phyloP scores from a whole-genome alignment of 495 filamentous ascomycete genomes.

The Choiromyces venosus region DNA sequence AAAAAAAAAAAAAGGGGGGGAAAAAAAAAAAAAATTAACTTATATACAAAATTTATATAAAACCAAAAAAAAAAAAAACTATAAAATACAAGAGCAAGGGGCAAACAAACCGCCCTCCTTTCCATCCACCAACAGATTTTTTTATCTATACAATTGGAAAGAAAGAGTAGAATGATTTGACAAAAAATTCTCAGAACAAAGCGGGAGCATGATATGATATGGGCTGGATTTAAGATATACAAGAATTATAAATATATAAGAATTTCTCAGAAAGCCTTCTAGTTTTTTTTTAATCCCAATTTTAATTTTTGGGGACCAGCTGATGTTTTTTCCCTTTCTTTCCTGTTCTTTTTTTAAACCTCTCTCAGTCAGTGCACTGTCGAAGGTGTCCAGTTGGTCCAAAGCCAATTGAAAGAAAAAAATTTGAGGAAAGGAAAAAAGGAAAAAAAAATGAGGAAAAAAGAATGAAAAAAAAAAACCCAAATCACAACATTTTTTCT shows the following conservation, averaged over 20 bases:
- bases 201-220: neutral
- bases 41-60: no score
- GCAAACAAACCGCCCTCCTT: no score
- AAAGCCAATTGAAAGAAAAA: neutral
- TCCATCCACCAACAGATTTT: no score
- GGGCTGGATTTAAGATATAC: conserved; percentile 7
- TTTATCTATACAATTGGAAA: no score
- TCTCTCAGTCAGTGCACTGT: neutral
- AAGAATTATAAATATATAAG: conserved; percentile 6
- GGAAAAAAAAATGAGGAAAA: neutral
- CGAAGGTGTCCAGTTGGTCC: conserved; percentile 14
- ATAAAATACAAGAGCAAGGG: no score
- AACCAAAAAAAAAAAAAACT: no score
- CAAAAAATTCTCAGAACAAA: no score
- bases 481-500: neutral
- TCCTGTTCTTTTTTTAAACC: neutral
- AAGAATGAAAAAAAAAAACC: neutral
- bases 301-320: neutral
- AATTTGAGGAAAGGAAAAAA: neutral
- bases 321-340: neutral
- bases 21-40: no score
- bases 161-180: no score
- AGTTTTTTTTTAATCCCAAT: conserved; percentile 9
- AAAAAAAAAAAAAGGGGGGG: no score
- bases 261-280: conserved; percentile 11